Conservation (phyloP, 139 green algal genomes). For the Volvox africanus region DNA sequence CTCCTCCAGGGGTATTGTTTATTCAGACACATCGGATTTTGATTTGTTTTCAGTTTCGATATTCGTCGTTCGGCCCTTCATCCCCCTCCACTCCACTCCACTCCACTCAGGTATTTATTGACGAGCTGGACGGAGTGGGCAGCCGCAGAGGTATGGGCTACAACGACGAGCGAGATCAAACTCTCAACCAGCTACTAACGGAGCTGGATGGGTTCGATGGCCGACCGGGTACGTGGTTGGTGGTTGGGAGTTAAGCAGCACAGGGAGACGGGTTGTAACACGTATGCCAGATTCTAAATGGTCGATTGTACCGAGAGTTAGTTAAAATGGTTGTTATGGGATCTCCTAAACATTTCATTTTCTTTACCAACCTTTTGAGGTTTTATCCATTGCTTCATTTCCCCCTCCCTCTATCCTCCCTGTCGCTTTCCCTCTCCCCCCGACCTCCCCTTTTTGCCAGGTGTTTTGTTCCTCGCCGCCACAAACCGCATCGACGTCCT, state of each 20-base stretch:
- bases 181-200: slow-evolving; percentile 87
- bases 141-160: slow-evolving; percentile 83
- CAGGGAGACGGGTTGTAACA: too few relatives aligned
- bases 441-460: slow-evolving; percentile 21
- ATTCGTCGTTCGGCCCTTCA: too few relatives aligned
- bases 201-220: slow-evolving; percentile 95
- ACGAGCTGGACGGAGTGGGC: slow-evolving; percentile 97
- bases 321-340: too few relatives aligned
- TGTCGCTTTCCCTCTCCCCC: neutral
- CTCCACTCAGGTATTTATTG: slow-evolving; percentile 95
- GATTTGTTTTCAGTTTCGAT: too few relatives aligned
- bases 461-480: slow-evolving; percentile 90
- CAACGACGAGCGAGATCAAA: slow-evolving; percentile 94
- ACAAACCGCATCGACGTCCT: slow-evolving; percentile 92
- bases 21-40: too few relatives aligned
- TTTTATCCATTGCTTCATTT: neutral
- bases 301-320: too few relatives aligned
- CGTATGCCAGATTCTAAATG: too few relatives aligned
- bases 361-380: too few relatives aligned
- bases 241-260: neutral
- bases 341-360: too few relatives aligned
- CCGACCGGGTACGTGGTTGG: slow-evolving; percentile 61
- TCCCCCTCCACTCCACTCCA: too few relatives aligned
- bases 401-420: neutral
- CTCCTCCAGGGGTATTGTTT: too few relatives aligned